Evolutionary conservation across 164 flowering plant species (phyloP), one percentile per base, ranked within the genome.

Genomic region (Magnolia kwangsiensis): DNA sequence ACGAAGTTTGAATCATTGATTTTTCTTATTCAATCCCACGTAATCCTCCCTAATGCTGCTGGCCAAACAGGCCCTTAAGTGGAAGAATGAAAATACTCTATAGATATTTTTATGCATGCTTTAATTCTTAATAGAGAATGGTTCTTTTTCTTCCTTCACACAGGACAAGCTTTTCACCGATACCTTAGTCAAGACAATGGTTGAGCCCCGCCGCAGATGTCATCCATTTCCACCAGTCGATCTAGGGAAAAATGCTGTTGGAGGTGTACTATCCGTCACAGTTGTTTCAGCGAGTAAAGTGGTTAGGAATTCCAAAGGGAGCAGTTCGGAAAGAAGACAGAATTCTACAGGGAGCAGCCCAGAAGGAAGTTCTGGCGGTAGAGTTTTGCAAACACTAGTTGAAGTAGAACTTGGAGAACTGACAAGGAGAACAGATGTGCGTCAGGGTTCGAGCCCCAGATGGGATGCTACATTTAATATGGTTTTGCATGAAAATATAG

Each of bases 141-240:
- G 61, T 55, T 9, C 18, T 6, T 29, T 67, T 74, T 27, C 50
- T 74, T 59, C 79, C 74, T 69, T 71, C 23, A 23, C 73, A 50
- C 90, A 95, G 98, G 97, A 85, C 63, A 95, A 92, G 80, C 37
- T 95, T 78, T 81, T 87, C 11, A 90, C 88, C 64, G 97, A 95
- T 24, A 88, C 94, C 72, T 80, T 95, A 75, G 90, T 80, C 5
- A 95, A 89, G 85, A 92, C 94, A 67, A 92, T 92, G 98, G 99
- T 95, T 78, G 99, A 93, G 79, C 99, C 99, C 72, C 93, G 92
- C 27, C 93, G 99, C 18, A 90, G 89, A 63, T 93, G 97, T 82
- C 82, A 55, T 77, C 78, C 92, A 80, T 82, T 95, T 81, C 92
- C 99, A 69, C 81, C 90, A 18, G 86, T 85, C 61, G 87, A 92